Base-by-base conservation (phyloP, 2,329 filamentous ascomycete genomes). In the Colletotrichum brevisporum region DNA sequence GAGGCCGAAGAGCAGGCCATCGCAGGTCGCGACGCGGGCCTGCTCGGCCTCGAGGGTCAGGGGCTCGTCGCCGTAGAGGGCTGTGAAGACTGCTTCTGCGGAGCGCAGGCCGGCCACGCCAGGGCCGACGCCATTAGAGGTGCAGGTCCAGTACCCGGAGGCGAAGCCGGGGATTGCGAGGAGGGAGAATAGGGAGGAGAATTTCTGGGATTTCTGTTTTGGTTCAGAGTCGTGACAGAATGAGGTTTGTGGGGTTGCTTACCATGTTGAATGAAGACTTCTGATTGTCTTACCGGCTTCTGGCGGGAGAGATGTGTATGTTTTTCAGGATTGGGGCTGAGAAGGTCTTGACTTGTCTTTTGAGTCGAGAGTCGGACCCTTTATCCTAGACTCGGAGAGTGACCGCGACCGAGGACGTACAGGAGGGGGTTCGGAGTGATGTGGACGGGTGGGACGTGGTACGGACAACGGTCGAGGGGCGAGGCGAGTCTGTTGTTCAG, bases 1-100 rank as follows among this genome's bases (percentile, higher is more conserved):
- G 27, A 69, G 60, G 31, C 60, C 61, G 43, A 69, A 69, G 48
- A 60, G 52, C n/a, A 58, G 53, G 12, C 54, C 66, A 41, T 36
- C 54, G 54, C 53, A 69, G 15, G 26, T 56, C 26, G 64, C 64
- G 21, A 63, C 45, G 31, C 50, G 52, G 59, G 64, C 58, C 13
- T 63, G 18, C 2, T 67, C 58, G 4, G 58, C 27, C 10, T 48
- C 27, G 6, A 58, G 53, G 5, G 53, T 48, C 12, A 54, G 26
- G 3, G 31, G 47, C 0, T 12, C 47, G 4, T 53, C 1, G n/a
- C 60, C 60, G 60, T 64, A 58, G 12, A 58, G 48, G 4, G 26
- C 6, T 39, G 53, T 58, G 60, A 58, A 68, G 60, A 39, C 9
- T 4, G 13, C 10, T 21, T 39, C 21, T 39, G 48, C 58, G 5